Evolutionary conservation across 768 basidiomycete genomes (phyloP), one percentile per base, ranked within the genome.

Genomic region (Macrolepiota dolichaula): DNA sequence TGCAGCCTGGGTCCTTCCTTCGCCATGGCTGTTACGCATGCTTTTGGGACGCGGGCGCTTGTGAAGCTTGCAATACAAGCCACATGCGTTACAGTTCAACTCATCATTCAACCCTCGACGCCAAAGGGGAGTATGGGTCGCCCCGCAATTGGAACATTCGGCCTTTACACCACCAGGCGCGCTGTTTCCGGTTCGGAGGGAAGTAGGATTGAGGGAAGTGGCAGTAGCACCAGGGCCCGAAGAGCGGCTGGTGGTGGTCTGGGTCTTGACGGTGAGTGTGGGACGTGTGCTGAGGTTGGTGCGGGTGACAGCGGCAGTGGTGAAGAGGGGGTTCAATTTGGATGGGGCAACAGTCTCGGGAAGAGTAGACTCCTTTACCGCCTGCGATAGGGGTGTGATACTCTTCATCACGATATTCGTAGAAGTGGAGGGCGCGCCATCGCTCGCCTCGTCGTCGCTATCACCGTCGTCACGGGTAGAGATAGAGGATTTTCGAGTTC

Each of bases 81-180:
- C 92, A 64, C 92, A 94, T 0, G 92, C 92, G 66, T 94, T 94
- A 70, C 92, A 94, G 66, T 94, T 94, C 60, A 94, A 72, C 74
- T 94, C 92, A 64, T 94, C 92, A 63, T 93, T 94, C 66, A 94
- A 72, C 0, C 92, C 92, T 1, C 92, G 81, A 17, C 92, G 79
- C 92, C 92, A 94, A 27, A 94, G 81, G 6, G 92, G 92, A 0
- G 92, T 94, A 64, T 92, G 91, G 0, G 91, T 94, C 3, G 92
- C 92, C 22, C 92, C 92, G 67, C 92, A 94, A 72, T 93, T 94
- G 6, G 88, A 88, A 68, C 92, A 94, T 66, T 93, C 92, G 5
- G 90, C 89, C 75, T 93, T 94, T 61, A 81, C 80, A 46, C 82
- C 81, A 9, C 81, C 82, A 0, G 82, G 82, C 12, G 79, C 81